Percentiles rank a stretch among this genome's conserved stretches.
Evolutionary conservation across 208 protist species (phyloP).

Genomic region (Naegleria gruberi): DNA sequence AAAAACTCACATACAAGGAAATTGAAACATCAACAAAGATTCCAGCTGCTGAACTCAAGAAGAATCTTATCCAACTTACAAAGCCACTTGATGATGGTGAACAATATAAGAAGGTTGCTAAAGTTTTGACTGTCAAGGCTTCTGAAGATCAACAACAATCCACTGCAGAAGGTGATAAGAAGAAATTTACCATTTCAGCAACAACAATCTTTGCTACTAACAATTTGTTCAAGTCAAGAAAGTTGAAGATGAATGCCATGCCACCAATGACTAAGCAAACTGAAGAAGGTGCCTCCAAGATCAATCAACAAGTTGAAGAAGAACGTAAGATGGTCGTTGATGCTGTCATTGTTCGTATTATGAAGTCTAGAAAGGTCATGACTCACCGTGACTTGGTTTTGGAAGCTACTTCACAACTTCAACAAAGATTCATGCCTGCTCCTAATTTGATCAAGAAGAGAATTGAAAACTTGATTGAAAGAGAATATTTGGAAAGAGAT

Average conservation of each 20-base stretch:
- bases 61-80: conserved; percentile 41
- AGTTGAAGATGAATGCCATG: not conserved
- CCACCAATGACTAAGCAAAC: conserved; percentile 43
- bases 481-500: conserved; percentile 31
- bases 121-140: not conserved
- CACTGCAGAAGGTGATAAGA: not conserved
- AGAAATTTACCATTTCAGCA: not conserved
- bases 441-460: conserved; percentile 24
- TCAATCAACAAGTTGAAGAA: conserved; percentile 58
- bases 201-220: not conserved
- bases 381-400: conserved; percentile 22
- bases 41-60: conserved; percentile 44
- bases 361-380: conserved; percentile 56
- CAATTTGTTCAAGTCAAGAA: not conserved
- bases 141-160: not conserved
- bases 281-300: conserved; percentile 44
- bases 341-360: conserved; percentile 69
- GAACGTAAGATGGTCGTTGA: conserved; percentile 65
- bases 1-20: conserved; percentile 42
- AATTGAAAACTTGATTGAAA: conserved; percentile 35
- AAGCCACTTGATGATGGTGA: not conserved
- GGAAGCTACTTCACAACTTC: conserved; percentile 21
- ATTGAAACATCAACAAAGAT: conserved; percentile 35
- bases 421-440: conserved; percentile 19
- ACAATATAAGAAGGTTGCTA: not conserved